These are phyloP conservation scores for Candolleomyces eurysporus DNA, from an alignment of 768 basidiomycete genomes.

Conservation along the genomic window DNA sequence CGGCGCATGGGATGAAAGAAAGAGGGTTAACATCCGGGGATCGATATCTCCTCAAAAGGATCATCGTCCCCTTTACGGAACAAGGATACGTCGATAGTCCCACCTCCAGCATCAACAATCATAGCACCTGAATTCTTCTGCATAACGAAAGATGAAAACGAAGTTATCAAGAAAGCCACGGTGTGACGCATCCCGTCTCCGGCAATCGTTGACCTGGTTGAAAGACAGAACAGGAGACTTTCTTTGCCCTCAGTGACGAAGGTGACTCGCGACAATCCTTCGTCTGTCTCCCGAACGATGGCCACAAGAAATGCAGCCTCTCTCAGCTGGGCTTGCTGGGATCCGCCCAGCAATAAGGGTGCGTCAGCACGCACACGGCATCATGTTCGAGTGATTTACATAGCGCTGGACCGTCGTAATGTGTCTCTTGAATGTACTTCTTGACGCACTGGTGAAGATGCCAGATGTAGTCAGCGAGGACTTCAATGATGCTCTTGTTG, in stretches of 20 bases:
- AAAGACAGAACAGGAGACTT: constrained; percentile 51
- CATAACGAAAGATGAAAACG: no score
- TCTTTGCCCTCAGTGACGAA: constrained; percentile 63
- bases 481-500: constrained; percentile 35
- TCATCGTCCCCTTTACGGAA: constrained; percentile 24
- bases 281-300: constrained; percentile 37
- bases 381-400: constrained; percentile 41
- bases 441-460: constrained; percentile 45
- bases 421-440: constrained; percentile 49
- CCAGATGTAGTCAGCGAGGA: constrained; percentile 47
- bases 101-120: constrained; percentile 44
- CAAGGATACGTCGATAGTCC: constrained; percentile 42
- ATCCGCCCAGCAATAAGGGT: constrained; percentile 63
- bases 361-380: constrained; percentile 50
- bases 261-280: constrained; percentile 38
- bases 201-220: constrained; percentile 34
- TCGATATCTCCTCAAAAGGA: constrained; percentile 33
- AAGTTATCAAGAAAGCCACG: no score
- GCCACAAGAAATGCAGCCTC: constrained; percentile 48
- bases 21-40: neutral
- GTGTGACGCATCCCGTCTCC: constrained; percentile 28
- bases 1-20: no score
- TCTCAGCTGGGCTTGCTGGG: constrained; percentile 53
- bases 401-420: constrained; percentile 35
- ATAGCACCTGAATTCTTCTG: no score